A percentile compares a stretch with the other conserved stretches of the same genome.
These are phyloP conservation scores for Scedosporium aurantiacum DNA, from an alignment of 2,329 filamentous ascomycete genomes.

Conservation along the genomic window DNA sequence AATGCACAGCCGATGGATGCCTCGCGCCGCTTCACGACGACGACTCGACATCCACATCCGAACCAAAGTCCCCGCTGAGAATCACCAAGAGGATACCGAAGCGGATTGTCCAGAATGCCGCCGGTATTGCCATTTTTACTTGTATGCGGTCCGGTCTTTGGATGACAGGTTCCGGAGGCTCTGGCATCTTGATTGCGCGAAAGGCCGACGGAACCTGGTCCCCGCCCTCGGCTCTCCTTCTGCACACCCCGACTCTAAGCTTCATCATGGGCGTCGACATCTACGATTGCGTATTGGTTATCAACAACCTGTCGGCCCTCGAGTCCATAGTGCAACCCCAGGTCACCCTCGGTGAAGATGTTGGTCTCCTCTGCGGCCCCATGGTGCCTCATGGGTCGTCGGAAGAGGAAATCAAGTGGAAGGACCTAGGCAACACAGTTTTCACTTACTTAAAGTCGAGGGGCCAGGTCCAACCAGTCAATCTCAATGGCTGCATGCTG, in stretches of 20 bases:
- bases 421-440: conserved; percentile 42
- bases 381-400: conserved; percentile 45
- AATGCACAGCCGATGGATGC: conserved; percentile 41
- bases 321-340: conserved; percentile 73
- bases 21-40: conserved; percentile 32
- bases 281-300: conserved; percentile 89
- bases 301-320: conserved; percentile 75
- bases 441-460: conserved; percentile 48
- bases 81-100: conserved; percentile 73
- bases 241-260: conserved; percentile 79
- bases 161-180: conserved; percentile 83
- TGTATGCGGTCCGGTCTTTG: conserved; percentile 90
- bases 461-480: conserved; percentile 43
- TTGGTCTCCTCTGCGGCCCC: conserved; percentile 67
- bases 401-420: conserved; percentile 40
- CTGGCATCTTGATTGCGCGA: conserved; percentile 73
- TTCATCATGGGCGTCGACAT: conserved; percentile 90
- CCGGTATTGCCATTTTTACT: conserved; percentile 86
- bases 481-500: conserved; percentile 44
- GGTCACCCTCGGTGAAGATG: conserved; percentile 71
- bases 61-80: conserved; percentile 39
- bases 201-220: conserved; percentile 85
- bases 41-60: conserved; percentile 17
- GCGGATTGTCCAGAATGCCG: conserved; percentile 76
- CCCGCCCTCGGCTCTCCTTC: conserved; percentile 78